These are phyloP conservation scores for Pythium dissimile DNA, from an alignment of 352 stramenopile genomes.

Conservation along the genomic window DNA sequence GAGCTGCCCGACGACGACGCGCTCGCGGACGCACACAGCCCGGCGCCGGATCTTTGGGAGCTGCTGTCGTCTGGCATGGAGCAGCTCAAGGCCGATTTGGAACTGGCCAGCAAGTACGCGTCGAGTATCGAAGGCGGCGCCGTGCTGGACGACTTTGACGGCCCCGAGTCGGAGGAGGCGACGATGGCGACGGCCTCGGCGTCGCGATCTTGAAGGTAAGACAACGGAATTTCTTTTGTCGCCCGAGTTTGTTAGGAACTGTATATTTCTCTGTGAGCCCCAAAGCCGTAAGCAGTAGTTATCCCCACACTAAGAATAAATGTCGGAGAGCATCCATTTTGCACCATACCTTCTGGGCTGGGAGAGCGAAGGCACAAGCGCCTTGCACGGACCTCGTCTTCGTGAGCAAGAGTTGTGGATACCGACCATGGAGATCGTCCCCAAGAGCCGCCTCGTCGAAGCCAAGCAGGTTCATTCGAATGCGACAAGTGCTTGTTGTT, in stretches of 20 bases:
- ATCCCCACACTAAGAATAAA: conserved; percentile 18
- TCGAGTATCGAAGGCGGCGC: conserved; percentile 65
- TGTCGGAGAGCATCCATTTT: not conserved
- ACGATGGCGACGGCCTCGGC: conserved; percentile 31
- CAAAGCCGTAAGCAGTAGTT: not conserved
- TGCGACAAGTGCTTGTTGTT: not conserved
- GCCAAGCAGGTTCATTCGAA: conserved; percentile 56
- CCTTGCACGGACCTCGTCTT: no score
- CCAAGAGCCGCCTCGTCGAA: conserved; percentile 72
- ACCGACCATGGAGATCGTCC: conserved; percentile 24
- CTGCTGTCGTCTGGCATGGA: conserved; percentile 85
- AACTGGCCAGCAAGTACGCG: conserved; percentile 85
- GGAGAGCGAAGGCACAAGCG: no score
- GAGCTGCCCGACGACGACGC: conserved; percentile 71
- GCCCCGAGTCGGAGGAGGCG: conserved; percentile 45
- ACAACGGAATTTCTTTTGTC: not conserved
- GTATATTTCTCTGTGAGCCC: not conserved
- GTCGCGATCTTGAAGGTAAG: conserved; percentile 15
- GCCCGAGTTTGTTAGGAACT: not conserved
- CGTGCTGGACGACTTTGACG: conserved; percentile 31
- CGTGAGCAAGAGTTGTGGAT: not conserved
- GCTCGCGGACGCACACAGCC: conserved; percentile 45
- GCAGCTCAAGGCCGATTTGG: conserved; percentile 83
- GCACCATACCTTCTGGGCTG: no score
- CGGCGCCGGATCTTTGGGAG: conserved; percentile 80